Base-by-base conservation (phyloP, 768 basidiomycete genomes). In the Boletus coccyginus region DNA sequence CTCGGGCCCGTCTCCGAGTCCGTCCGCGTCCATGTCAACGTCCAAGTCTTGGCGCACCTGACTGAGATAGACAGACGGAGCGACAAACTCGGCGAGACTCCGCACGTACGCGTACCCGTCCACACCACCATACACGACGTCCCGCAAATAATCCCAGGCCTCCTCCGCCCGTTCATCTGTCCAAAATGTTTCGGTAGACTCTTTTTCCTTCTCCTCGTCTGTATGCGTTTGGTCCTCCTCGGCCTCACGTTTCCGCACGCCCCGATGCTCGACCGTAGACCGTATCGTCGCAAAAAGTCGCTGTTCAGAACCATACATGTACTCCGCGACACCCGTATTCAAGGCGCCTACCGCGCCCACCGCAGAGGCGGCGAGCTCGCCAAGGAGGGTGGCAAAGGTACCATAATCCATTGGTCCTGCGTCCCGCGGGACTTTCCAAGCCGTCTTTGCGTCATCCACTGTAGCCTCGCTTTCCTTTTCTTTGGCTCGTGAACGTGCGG, bases 121-220 rank as follows among this genome's bases (percentile, higher is more conserved):
- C 0, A 83, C 77, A 45, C 90, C 89, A 0, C 90, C 90, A 65
- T 91, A 92, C 0, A 92, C 88, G n/a, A 90, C 66, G 65, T 90
- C 87, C 19, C 80, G 72, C 17, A 92, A 45, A 62, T 86, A 89
- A n/a, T 77, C 78, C 70, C 89, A 86, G 2, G 81, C 87, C 24
- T 79, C 77, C n/a, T 69, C 68, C 13, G 80, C 82, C 7, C 76
- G 73, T 47, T 73, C 74, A 13, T 73, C 66, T 24, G 73, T 78
- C 80, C 83, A 88, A 58, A 84, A 84, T 7, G 44, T 19, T 7
- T 68, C 72, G 3, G 66, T 50, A 6, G 49, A 42, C 2, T 31
- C 53, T 35, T 52, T 62, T 39, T 29, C 63, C 52, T 29, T 61
- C 31, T 44, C 17, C 35, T 45, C 27, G 40, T 2, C 46, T 12